These are phyloP conservation scores for Auricularia auricula-judae DNA, from an alignment of 768 basidiomycete species.

Conservation along the genomic window DNA sequence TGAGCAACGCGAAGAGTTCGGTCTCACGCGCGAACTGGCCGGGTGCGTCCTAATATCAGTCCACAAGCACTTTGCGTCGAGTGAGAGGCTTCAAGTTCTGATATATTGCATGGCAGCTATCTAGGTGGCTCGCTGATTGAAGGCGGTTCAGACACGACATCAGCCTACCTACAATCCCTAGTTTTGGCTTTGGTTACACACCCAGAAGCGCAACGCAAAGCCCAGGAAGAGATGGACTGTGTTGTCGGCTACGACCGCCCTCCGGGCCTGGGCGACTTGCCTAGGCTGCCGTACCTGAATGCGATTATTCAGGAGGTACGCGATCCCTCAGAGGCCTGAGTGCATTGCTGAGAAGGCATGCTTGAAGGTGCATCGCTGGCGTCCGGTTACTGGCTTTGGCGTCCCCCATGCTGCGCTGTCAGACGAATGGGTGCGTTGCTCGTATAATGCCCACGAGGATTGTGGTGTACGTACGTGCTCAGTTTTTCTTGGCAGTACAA, in stretches of 20 bases:
- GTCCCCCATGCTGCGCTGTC: not conserved
- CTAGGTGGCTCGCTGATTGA: conserved; percentile 22
- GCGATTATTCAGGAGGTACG: conserved; percentile 24
- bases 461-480: not conserved
- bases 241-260: conserved; percentile 14
- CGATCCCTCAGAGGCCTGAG: not conserved
- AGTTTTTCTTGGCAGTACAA: not conserved
- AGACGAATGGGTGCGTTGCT: not conserved
- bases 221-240: conserved; percentile 15
- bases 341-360: not conserved
- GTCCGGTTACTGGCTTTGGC: not conserved
- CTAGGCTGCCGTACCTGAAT: conserved; percentile 20
- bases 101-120: conserved; percentile 3
- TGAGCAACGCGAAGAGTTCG: conserved; percentile 13
- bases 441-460: too few relatives aligned
- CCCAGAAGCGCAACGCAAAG: conserved; percentile 15
- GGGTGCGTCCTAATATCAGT: conserved; percentile 11
- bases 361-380: not conserved
- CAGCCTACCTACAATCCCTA: conserved; percentile 7
- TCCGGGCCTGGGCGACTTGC: conserved; percentile 16
- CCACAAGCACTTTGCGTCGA: not conserved
- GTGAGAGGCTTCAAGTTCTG: too few relatives aligned
- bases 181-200: conserved; percentile 11
- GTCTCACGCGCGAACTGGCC: conserved; percentile 15
- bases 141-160: conserved; percentile 22